Conservation (phyloP, 2,329 filamentous ascomycete species). For the Zymoseptoria pseudotritici region DNA sequence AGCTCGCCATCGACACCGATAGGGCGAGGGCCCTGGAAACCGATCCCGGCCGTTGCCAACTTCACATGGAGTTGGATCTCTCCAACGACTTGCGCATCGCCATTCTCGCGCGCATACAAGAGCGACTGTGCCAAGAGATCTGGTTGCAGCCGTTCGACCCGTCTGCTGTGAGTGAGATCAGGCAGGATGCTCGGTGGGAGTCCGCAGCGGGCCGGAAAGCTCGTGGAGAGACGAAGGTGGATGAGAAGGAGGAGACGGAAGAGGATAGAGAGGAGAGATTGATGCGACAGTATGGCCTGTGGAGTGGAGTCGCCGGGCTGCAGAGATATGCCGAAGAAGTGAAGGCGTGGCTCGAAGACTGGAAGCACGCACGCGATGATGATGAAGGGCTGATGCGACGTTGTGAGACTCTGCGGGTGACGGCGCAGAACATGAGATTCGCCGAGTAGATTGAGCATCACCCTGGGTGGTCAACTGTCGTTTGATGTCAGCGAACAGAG, state of each 20-base stretch:
- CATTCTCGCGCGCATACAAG: slow-evolving; percentile 14
- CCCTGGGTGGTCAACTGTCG: not conserved
- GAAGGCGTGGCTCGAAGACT: not conserved
- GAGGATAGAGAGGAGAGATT: not conserved
- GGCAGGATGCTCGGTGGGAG: not conserved
- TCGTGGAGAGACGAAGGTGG: not conserved
- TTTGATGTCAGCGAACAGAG: not conserved
- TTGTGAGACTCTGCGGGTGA: not conserved
- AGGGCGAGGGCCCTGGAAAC: slow-evolving; percentile 4
- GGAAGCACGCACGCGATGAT: not conserved
- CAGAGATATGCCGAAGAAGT: not conserved
- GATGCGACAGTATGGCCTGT: not conserved
- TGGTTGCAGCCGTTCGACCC: slow-evolving; percentile 4
- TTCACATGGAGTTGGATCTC: slow-evolving; percentile 6
- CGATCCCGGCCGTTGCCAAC: slow-evolving; percentile 3
- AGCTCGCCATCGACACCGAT: slow-evolving; percentile 10
- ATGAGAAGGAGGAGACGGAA: not conserved
- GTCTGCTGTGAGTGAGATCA: not conserved
- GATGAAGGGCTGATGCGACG: not conserved
- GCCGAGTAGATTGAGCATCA: not conserved
- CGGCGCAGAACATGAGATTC: not conserved
- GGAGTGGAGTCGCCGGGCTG: not conserved
- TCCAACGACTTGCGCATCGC: slow-evolving; percentile 13
- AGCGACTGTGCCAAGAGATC: slow-evolving; percentile 17
- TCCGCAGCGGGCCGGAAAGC: not conserved